A percentile compares a stretch with the other conserved stretches of the same genome.
phyloP scores from a whole-genome alignment of 2,329 filamentous ascomycete genomes.

The Monosporascus ibericus region DNA sequence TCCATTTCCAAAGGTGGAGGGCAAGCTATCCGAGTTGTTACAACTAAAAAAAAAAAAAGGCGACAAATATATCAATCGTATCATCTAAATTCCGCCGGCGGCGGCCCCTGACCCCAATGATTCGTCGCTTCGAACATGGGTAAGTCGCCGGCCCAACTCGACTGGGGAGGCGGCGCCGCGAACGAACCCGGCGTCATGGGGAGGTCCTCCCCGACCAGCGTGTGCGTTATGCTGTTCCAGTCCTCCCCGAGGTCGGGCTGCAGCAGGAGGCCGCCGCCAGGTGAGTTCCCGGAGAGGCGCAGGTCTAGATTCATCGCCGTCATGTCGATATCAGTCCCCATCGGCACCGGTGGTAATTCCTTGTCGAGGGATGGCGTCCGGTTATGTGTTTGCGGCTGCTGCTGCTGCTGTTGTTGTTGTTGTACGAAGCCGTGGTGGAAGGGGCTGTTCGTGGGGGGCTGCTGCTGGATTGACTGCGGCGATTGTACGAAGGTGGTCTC shows the following conservation, averaged over 20 bases:
- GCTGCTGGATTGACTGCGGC: slow-evolving; percentile 1
- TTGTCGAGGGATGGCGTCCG: slow-evolving; percentile 10
- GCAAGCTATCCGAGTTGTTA: too few relatives aligned
- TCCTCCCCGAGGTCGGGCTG: slow-evolving; percentile 5
- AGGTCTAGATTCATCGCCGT: slow-evolving; percentile 8
- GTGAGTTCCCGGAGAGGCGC: slow-evolving; percentile 3
- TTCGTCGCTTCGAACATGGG: too few relatives aligned
- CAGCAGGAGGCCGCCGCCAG: slow-evolving; percentile 5
- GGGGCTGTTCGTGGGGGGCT: neutral
- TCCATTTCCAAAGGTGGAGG: too few relatives aligned
- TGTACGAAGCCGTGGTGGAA: slow-evolving; percentile 1
- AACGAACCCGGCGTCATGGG: neutral
- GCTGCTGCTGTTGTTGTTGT: slow-evolving; percentile 4
- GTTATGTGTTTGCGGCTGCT: slow-evolving; percentile 3
- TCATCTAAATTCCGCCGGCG: too few relatives aligned
- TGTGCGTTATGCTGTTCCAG: slow-evolving; percentile 7
- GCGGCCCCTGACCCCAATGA: too few relatives aligned
- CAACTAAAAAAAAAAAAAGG: too few relatives aligned
- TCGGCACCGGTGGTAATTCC: slow-evolving; percentile 10
- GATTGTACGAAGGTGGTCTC: neutral
- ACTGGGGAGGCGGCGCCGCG: neutral
- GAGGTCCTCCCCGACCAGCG: neutral
- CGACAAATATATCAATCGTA: too few relatives aligned
- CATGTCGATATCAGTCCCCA: slow-evolving; percentile 2
- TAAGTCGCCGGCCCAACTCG: too few relatives aligned